These are phyloP conservation scores for Didymella exigua DNA, from an alignment of 2,329 filamentous ascomycete genomes.

Conservation along the genomic window DNA sequence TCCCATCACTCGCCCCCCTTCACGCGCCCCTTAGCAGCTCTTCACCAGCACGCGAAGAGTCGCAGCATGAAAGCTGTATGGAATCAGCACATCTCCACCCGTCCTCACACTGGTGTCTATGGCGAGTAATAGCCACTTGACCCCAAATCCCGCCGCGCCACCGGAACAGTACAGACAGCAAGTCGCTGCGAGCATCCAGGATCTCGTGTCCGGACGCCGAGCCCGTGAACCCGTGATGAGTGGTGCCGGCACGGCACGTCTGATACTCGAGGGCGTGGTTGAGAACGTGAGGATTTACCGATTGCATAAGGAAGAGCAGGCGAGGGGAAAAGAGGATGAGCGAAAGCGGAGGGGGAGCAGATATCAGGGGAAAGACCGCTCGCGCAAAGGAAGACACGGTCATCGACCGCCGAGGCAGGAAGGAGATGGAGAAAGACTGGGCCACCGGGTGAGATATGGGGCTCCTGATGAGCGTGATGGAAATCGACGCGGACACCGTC, in stretches of 20 bases:
- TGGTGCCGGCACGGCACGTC: slow-evolving; percentile 7
- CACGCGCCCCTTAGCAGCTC: neutral
- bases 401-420: neutral
- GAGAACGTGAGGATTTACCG: slow-evolving; percentile 30
- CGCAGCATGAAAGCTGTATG: neutral
- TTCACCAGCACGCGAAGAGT: neutral
- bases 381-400: neutral
- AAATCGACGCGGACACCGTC: neutral
- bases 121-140: neutral
- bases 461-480: neutral
- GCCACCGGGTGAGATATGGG: neutral
- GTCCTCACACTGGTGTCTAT: neutral
- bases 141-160: slow-evolving; percentile 9
- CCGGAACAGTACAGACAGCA: slow-evolving; percentile 15
- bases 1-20: neutral
- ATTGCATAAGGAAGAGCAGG: slow-evolving; percentile 20
- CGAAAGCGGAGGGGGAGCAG: neutral
- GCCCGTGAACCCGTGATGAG: slow-evolving; percentile 18
- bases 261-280: slow-evolving; percentile 29
- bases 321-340: too few species aligned
- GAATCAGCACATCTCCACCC: neutral
- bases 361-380: neutral
- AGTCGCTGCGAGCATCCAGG: slow-evolving; percentile 24
- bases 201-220: slow-evolving; percentile 14
- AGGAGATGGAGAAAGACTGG: neutral